Evolutionary conservation across 2,329 filamentous ascomycete species (phyloP).

Genomic region (Epicoccum nigrum): DNA sequence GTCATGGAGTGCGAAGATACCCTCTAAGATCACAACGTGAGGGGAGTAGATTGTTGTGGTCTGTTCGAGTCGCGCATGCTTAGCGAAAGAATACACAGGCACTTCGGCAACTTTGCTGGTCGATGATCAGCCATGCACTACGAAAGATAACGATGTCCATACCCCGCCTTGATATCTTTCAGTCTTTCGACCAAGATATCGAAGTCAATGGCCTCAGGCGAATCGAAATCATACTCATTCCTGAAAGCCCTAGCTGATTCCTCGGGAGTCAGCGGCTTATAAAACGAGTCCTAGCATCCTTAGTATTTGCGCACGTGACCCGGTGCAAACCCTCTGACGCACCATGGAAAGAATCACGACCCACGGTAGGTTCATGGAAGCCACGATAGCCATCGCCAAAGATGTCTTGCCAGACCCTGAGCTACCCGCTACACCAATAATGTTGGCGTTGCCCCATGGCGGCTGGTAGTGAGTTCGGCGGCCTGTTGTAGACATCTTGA

Average conservation of each 20-base stretch:
- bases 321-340: conserved; percentile 32
- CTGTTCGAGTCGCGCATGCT: conserved; percentile 79
- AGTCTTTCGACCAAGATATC: conserved; percentile 82
- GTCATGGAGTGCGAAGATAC: conserved; percentile 94
- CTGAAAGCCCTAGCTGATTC: conserved; percentile 80
- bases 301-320: conserved; percentile 35
- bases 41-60: conserved; percentile 94
- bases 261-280: conserved; percentile 83
- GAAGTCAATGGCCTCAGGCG: conserved; percentile 93
- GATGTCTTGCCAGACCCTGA: conserved; percentile 97
- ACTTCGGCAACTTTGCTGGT: conserved; percentile 83
- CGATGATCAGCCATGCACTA: conserved; percentile 21
- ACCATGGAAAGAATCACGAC: conserved; percentile 98
- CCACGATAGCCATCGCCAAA: conserved; percentile 88
- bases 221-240: conserved; percentile 96
- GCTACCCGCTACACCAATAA: conserved; percentile 94
- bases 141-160: conserved; percentile 32
- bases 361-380: conserved; percentile 90
- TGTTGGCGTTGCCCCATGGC: conserved; percentile 94
- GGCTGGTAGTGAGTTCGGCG: conserved; percentile 77
- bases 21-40: conserved; percentile 92
- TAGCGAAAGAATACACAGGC: conserved; percentile 91
- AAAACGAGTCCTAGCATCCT: conserved; percentile 82
- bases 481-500: conserved; percentile 32
- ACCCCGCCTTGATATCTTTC: conserved; percentile 89